A percentile compares a stretch with the other conserved stretches of the same genome.
These are phyloP conservation scores for Boletus bicolor DNA, from an alignment of 768 basidiomycete genomes.

Conservation along the genomic window DNA sequence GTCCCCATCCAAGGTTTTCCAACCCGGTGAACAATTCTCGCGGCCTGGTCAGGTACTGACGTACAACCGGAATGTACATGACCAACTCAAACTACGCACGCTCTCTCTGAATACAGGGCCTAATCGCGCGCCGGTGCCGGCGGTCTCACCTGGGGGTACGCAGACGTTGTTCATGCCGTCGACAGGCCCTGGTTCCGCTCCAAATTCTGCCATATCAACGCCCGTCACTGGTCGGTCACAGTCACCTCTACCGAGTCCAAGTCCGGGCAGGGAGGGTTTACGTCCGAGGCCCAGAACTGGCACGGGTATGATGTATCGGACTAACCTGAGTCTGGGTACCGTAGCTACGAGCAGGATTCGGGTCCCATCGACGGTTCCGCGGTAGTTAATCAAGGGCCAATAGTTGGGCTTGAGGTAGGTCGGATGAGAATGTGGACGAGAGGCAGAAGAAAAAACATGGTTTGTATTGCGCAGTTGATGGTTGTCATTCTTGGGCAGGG, in stretches of 20 bases:
- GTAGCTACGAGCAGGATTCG: slow-evolving; percentile 39
- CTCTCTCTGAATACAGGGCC: slow-evolving; percentile 12
- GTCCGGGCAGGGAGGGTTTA: slow-evolving; percentile 14
- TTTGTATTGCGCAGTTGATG: slow-evolving; percentile 2
- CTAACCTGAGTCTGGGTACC: slow-evolving; percentile 20
- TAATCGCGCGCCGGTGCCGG: slow-evolving; percentile 3
- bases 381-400: slow-evolving; percentile 8
- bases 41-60: slow-evolving; percentile 26
- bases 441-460: not conserved
- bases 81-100: slow-evolving; percentile 29
- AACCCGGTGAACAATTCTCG: slow-evolving; percentile 24
- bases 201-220: slow-evolving; percentile 9
- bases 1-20: slow-evolving; percentile 7
- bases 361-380: slow-evolving; percentile 27
- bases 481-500: slow-evolving; percentile 12
- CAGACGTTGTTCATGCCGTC: slow-evolving; percentile 22
- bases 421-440: slow-evolving; percentile 1
- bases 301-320: slow-evolving; percentile 67
- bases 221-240: slow-evolving; percentile 16
- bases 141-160: slow-evolving; percentile 18
- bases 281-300: slow-evolving; percentile 58
- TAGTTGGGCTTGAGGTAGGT: not conserved
- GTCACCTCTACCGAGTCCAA: slow-evolving; percentile 20
- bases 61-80: slow-evolving; percentile 35
- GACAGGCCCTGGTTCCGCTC: not conserved